Evolutionary conservation across 1,139 yeast genomes (phyloP).

Genomic region (Suhomyces taliae): DNA sequence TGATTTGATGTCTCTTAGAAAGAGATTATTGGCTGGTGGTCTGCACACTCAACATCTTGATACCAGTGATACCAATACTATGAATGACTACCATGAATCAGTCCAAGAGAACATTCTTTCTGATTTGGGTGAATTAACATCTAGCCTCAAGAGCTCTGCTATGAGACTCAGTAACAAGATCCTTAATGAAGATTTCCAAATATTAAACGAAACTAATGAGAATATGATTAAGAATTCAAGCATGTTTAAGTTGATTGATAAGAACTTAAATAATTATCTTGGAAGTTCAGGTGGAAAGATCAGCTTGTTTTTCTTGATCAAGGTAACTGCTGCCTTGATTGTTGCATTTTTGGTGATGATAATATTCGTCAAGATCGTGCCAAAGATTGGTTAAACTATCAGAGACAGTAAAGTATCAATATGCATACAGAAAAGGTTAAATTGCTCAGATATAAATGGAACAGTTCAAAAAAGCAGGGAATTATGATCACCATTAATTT

Average conservation of each 20-base stretch:
- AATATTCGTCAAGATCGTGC: constrained; percentile 17
- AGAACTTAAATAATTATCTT: constrained; percentile 36
- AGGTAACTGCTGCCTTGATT: constrained; percentile 25
- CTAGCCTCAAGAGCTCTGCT: constrained; percentile 39
- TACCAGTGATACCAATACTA: constrained; percentile 11
- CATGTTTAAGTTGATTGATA: constrained; percentile 39
- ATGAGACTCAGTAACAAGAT: constrained; percentile 34
- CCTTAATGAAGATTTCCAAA: constrained; percentile 33
- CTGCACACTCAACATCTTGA: constrained; percentile 17
- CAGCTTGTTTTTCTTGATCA: constrained; percentile 36
- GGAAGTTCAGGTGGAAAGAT: constrained; percentile 42
- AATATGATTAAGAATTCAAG: constrained; percentile 37
- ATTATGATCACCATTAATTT: too few species aligned
- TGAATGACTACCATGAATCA: constrained; percentile 43
- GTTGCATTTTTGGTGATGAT: constrained; percentile 29
- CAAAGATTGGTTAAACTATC: constrained; percentile 10
- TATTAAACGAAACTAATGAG: constrained; percentile 40
- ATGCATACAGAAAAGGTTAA: too few species aligned
- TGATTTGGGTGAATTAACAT: constrained; percentile 40
- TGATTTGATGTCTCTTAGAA: constrained; percentile 23
- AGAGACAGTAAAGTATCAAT: not conserved
- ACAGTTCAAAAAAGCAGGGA: too few species aligned
- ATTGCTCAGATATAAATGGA: too few species aligned
- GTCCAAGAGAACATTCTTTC: constrained; percentile 42
- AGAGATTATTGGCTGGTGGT: constrained; percentile 29